These are phyloP conservation scores for Ogataea haglerorum DNA, from an alignment of 805 yeast species.

Conservation along the genomic window DNA sequence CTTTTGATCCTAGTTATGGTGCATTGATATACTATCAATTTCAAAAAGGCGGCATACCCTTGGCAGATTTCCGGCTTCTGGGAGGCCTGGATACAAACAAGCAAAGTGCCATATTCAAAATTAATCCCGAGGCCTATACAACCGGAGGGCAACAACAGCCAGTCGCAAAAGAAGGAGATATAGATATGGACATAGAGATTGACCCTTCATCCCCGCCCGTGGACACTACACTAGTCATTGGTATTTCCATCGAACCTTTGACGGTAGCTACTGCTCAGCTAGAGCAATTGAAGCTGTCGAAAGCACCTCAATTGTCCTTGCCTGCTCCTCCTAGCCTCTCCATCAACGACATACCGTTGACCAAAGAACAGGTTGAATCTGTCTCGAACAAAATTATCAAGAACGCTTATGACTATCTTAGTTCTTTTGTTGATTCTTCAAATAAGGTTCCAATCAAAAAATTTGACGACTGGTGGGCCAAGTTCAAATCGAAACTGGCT, in stretches of 20 bases:
- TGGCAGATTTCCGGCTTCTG: constrained; percentile 55
- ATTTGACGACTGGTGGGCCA: constrained; percentile 95
- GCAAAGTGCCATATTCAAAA: constrained; percentile 88
- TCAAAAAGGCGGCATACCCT: constrained; percentile 43
- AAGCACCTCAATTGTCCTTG: constrained; percentile 26
- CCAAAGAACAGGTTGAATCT: constrained; percentile 39
- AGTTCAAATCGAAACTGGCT: constrained; percentile 68
- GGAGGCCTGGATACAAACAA: constrained; percentile 63
- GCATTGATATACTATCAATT: constrained; percentile 89
- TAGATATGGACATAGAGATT: constrained; percentile 50
- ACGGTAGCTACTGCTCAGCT: constrained; percentile 60
- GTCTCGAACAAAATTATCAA: constrained; percentile 85
- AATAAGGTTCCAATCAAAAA: constrained; percentile 85
- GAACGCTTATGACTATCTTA: constrained; percentile 86
- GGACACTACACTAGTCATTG: constrained; percentile 43
- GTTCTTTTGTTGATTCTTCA: constrained; percentile 76
- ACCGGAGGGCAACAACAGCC: constrained; percentile 25
- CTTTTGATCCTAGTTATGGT: constrained; percentile 63
- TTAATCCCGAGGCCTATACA: constrained; percentile 41
- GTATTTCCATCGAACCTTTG: constrained; percentile 87
- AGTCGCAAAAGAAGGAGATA: constrained; percentile 36
- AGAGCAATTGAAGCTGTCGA: constrained; percentile 26
- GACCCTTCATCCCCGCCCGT: constrained; percentile 21
- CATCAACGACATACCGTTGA: constrained; percentile 23
- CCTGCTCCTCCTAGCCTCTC: constrained; percentile 31